Percentiles rank a stretch among this genome's conserved stretches.
Conservation (phyloP, 352 stramenopile species). For the Aphanomyces astaci region DNA sequence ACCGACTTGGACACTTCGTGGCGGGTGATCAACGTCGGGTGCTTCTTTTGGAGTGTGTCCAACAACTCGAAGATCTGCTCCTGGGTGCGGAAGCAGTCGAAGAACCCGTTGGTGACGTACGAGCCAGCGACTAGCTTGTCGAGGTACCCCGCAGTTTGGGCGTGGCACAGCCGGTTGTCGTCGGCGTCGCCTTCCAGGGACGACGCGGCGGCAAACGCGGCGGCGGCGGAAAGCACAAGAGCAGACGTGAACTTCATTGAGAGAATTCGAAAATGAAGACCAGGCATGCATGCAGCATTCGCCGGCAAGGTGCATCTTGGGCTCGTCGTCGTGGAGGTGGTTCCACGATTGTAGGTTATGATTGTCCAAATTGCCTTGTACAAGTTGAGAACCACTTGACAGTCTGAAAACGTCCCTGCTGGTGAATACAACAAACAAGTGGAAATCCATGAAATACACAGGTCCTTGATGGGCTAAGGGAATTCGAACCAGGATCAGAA, state of each 20-base stretch:
- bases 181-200: neutral
- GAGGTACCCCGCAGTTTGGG: neutral
- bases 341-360: too few relatives aligned
- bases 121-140: slow-evolving; percentile 6
- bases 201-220: neutral
- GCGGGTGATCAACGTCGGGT: slow-evolving; percentile 24
- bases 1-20: slow-evolving; percentile 26
- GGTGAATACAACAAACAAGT: too few relatives aligned
- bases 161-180: slow-evolving; percentile 9
- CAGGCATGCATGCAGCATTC: too few relatives aligned
- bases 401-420: too few relatives aligned
- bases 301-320: too few relatives aligned
- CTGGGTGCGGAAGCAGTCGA: slow-evolving; percentile 31
- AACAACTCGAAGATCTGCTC: slow-evolving; percentile 28
- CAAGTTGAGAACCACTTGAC: too few relatives aligned
- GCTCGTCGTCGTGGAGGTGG: too few relatives aligned
- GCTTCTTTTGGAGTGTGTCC: slow-evolving; percentile 23
- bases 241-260: neutral
- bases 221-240: neutral
- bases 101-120: slow-evolving; percentile 30
- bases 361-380: too few relatives aligned
- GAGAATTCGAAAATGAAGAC: neutral
- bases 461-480: too few relatives aligned
- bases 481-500: too few relatives aligned
- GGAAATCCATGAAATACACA: too few relatives aligned